phyloP scores from a whole-genome alignment of 768 basidiomycete genomes.

The Pisolithus microcarpus region DNA sequence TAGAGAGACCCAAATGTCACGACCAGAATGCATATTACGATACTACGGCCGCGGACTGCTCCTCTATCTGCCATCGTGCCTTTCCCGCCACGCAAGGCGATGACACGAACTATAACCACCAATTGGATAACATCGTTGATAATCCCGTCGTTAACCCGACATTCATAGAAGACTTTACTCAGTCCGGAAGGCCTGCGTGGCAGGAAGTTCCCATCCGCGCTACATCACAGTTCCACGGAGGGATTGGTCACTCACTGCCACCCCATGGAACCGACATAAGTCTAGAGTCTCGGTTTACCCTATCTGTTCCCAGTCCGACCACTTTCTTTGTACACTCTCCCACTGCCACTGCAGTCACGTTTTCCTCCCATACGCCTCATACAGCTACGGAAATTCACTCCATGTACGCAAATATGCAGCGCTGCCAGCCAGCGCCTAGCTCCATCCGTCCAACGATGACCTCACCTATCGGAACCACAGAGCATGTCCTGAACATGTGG shows the following conservation, averaged over 20 bases:
- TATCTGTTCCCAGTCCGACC: background rate
- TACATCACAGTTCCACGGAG: background rate
- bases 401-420: background rate
- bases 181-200: too few species aligned
- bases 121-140: background rate
- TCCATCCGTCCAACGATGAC: background rate
- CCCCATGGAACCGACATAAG: background rate
- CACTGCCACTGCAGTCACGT: too few species aligned
- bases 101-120: background rate
- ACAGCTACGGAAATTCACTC: background rate
- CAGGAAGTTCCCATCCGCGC: background rate
- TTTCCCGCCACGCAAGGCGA: background rate
- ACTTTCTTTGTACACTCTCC: background rate
- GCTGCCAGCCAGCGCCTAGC: background rate
- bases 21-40: background rate
- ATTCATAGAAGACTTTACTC: background rate
- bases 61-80: background rate
- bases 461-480: background rate
- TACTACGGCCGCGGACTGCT: background rate
- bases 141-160: background rate
- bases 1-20: background rate
- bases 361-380: background rate
- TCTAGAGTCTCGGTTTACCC: background rate
- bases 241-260: background rate
- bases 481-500: background rate